A percentile compares a stretch with the other conserved stretches of the same genome.
Evolutionary conservation across 805 yeast species (phyloP).

Genomic region (Kluyveromyces lactis): DNA sequence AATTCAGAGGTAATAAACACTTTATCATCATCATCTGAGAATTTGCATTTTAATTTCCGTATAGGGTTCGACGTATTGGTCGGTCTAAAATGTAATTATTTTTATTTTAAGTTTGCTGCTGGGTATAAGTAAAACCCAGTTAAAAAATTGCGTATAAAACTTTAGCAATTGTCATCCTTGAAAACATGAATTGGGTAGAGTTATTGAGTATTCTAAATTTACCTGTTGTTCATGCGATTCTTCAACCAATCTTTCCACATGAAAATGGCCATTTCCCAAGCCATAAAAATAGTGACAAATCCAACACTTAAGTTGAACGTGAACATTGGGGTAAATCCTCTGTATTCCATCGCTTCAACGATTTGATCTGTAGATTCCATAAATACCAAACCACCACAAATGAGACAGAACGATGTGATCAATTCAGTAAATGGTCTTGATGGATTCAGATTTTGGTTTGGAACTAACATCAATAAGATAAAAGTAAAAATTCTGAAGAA

Average conservation of each 20-base stretch:
- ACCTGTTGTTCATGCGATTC: conserved; percentile 15
- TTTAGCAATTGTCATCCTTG: no score
- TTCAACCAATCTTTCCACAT: conserved; percentile 48
- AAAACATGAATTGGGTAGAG: no score
- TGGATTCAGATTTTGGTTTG: conserved; percentile 35
- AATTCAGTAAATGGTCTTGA: conserved; percentile 82
- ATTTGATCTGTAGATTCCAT: conserved; percentile 89
- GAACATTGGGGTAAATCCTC: conserved; percentile 84
- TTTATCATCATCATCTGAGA: no score
- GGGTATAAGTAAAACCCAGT: no score
- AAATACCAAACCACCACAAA: conserved; percentile 86
- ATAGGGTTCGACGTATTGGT: no score
- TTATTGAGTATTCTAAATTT: no score
- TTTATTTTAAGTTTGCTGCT: no score
- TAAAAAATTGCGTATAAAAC: no score
- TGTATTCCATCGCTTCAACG: conserved; percentile 69
- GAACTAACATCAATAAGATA: conserved; percentile 40
- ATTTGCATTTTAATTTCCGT: no score
- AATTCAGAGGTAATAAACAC: no score
- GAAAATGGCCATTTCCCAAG: conserved; percentile 73
- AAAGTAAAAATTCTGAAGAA: conserved; percentile 64
- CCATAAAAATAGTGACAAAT: conserved; percentile 67
- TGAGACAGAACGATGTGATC: conserved; percentile 64
- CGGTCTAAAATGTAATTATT: no score
- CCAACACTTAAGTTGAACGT: conserved; percentile 85